Base-by-base conservation (phyloP, 1,284 basidiomycete species). In the Ustilago hordei region DNA sequence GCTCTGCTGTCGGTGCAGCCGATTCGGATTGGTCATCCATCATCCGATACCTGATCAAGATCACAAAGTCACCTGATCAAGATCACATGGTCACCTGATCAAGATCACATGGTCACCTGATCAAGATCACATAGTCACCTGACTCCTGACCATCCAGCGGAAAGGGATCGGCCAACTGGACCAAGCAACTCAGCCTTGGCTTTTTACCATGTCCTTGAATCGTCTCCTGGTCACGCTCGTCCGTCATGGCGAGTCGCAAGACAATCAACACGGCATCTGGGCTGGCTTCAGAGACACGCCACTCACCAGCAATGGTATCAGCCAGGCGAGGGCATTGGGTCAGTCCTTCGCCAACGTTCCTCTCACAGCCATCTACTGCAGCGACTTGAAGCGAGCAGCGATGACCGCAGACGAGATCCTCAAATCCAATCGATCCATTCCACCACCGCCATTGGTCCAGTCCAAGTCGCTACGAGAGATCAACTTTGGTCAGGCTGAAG, bases 281-380 rank as follows among this genome's bases (percentile, higher is more conserved):
- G 93, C 93, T 32, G 94, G 94, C 11, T 93, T 92, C 90, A 89
- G 89, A 69, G 93, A 96, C 86, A 91, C 94, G 2, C 91, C 92
- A 0, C 88, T 95, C 5, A 92, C 93, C 17, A 91, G 91, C 77
- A 93, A 95, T 85, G 94, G 94, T 92, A 82, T 85, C 89, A 87
- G 94, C 92, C 94, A 95, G 92, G 93, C 94, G 3, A 90, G 89
- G 79, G 93, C 93, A 0, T 88, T 93, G 2, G 93, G 91, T 0
- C 86, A 88, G 56, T 90, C 90, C 28, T 90, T 94, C 38, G 87
- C 90, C n/a, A 81, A 87, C 35, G 90, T 88, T 13, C 88, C 83
- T 9, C 89, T 95, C 75, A 88, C 90, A 48, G 89, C 90, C 19
- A 92, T 98, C 68, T 91, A 93, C 85, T 89, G 92, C 8, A 95